Base-by-base conservation (phyloP, 2,329 filamentous ascomycete genomes). In the Didymella keratinophila region DNA sequence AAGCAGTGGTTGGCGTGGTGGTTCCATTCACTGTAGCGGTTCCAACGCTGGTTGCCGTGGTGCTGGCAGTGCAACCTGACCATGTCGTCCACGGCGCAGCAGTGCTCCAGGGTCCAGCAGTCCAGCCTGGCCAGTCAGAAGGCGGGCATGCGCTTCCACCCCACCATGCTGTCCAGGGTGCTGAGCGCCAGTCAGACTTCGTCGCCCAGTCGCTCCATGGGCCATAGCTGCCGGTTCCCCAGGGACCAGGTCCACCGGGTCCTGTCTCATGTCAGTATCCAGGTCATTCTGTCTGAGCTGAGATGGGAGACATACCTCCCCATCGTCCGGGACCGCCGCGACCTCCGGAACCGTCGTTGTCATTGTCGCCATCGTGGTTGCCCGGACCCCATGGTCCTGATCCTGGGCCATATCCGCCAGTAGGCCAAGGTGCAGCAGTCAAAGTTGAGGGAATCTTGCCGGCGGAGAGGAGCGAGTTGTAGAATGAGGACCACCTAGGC, bases 41-140 rank as follows among this genome's bases (percentile, higher is more conserved):
- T 6, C 70, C 61, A 0, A 72, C 65, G 16, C 63, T 72, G 1
- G 71, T 74, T 1, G 65, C 67, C 2, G 73, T 77, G 9, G 75
- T 78, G 2, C 44, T 64, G 8, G 68, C 73, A 8, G 68, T 67
- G 46, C 76, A 78, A 0, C 61, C 72, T 4, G 46, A 52, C 76
- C 76, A 78, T 4, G 63, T 71, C 6, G 71, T 76, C 75, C 75
- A 78, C 2, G 75, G 75, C 14, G 75, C 71, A 36, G 50, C 51
- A 11, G 72, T 76, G 25, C 65, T 68, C 75, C 75, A 78, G 0
- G 70, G 67, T 0, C 74, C 75, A 0, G 66, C 59, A 7, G 75
- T 77, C 75, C 75, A 77, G 3, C 75, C 75, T 10, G 73, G 72
- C 75, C 75, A 78, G 52, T 76, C 72, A 0, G 66, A 64, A 0